Conservation (phyloP, 106 monocot species). For the Allium cepa region DNA sequence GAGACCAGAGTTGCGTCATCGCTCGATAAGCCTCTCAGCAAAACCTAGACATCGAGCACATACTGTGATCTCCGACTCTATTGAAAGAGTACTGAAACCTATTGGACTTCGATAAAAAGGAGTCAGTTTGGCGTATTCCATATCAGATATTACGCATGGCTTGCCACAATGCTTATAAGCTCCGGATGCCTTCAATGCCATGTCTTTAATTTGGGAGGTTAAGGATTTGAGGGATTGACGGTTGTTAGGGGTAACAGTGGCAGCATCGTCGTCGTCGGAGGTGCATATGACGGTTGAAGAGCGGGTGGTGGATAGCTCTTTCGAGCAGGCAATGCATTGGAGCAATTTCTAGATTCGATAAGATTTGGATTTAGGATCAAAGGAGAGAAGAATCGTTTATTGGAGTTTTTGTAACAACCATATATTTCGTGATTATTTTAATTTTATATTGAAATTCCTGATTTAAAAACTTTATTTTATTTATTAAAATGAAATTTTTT, state of each 20-base stretch:
- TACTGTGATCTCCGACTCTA: constrained; percentile 32
- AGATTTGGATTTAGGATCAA: neutral
- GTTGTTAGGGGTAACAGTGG: constrained; percentile 2
- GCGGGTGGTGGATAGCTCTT: constrained; percentile 2
- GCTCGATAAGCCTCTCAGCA: constrained; percentile 36
- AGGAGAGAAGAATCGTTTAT: neutral
- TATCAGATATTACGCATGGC: constrained; percentile 37
- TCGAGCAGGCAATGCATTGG: constrained; percentile 7
- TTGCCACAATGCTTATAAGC: constrained; percentile 86
- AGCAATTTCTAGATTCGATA: constrained; percentile 7
- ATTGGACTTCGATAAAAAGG: constrained; percentile 40
- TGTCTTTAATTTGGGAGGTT: constrained; percentile 52
- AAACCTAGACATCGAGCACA: constrained; percentile 41
- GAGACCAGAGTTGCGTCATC: constrained; percentile 63
- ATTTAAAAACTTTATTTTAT: no score
- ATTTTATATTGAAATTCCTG: no score
- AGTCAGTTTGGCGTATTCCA: constrained; percentile 33
- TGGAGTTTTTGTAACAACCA: neutral
- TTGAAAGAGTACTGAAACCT: constrained; percentile 54
- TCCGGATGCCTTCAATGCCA: constrained; percentile 81
- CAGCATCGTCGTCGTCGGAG: constrained; percentile 3
- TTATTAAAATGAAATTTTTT: no score
- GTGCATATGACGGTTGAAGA: neutral
- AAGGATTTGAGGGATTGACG: constrained; percentile 11
- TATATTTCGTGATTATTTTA: no score